A percentile compares a stretch with the other conserved stretches of the same genome.
Evolutionary conservation across 164 flowering plant genomes (phyloP).

Genomic region (Stephania yunnanensis): DNA sequence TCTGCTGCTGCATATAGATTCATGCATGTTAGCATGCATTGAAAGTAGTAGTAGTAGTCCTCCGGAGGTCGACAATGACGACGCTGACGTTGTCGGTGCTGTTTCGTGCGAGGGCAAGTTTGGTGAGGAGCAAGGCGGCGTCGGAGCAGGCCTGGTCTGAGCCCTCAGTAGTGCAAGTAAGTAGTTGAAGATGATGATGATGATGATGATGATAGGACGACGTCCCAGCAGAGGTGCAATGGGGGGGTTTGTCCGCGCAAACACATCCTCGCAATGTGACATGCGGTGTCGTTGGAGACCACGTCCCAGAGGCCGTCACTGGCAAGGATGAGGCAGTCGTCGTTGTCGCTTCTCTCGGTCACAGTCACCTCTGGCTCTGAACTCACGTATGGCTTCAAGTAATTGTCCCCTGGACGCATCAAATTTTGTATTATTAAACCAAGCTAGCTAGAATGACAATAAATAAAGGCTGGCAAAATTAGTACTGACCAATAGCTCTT

Average conservation of each 20-base stretch:
- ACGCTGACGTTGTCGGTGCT: constrained; percentile 80
- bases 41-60: neutral
- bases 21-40: no score
- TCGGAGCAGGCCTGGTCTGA: constrained; percentile 72
- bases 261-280: constrained; percentile 70
- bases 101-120: constrained; percentile 69
- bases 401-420: constrained; percentile 42
- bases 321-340: constrained; percentile 68
- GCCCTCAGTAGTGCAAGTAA: constrained; percentile 16
- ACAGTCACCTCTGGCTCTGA: constrained; percentile 65
- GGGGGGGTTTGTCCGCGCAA: constrained; percentile 30
- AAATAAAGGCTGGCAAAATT: no score
- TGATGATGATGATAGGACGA: no score
- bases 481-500: constrained; percentile 58
- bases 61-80: constrained; percentile 60
- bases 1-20: no score
- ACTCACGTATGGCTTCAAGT: constrained; percentile 67
- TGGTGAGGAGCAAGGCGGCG: constrained; percentile 69
- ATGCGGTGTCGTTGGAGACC: constrained; percentile 60
- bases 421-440: neutral
- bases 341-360: constrained; percentile 43
- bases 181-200: constrained; percentile 19
- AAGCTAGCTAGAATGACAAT: no score
- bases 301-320: constrained; percentile 90
- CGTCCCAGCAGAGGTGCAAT: constrained; percentile 7